A percentile compares a stretch with the other conserved stretches of the same genome.
These are phyloP conservation scores for Platanthera zijinensis DNA, from an alignment of 106 monocot genomes.

Conservation along the genomic window DNA sequence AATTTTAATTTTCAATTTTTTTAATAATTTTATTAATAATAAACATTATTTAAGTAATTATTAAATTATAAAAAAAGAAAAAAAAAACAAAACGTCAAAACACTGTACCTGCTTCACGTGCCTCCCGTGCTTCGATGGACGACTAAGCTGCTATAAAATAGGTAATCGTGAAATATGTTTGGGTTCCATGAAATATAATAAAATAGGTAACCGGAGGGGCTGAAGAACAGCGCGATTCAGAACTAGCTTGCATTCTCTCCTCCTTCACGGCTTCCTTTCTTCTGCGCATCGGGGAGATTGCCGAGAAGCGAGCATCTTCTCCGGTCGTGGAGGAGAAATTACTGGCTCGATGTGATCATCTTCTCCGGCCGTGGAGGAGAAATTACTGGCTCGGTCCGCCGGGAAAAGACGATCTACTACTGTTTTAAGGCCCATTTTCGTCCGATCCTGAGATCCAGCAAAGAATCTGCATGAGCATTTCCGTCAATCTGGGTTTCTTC, in stretches of 20 bases:
- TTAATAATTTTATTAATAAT: too few species aligned
- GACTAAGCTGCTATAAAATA: background rate
- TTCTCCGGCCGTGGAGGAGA: too few species aligned
- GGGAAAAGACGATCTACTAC: background rate
- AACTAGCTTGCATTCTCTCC: background rate
- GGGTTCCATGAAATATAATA: too few species aligned
- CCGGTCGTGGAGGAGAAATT: background rate
- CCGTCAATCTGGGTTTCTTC: slow-evolving; percentile 51
- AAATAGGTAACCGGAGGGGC: background rate
- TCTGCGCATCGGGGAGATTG: background rate
- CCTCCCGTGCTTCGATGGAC: background rate
- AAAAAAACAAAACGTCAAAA: too few species aligned
- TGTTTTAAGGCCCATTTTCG: background rate
- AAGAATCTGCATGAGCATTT: slow-evolving; percentile 72
- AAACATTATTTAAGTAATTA: too few species aligned
- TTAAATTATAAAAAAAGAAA: too few species aligned
- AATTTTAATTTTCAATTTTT: too few species aligned
- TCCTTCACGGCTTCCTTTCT: background rate
- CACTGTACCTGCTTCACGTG: too few species aligned
- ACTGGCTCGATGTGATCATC: background rate
- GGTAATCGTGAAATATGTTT: too few species aligned
- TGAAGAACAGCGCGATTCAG: background rate
- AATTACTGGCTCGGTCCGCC: too few species aligned
- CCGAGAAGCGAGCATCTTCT: background rate
- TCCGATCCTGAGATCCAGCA: background rate